Percentiles rank a stretch among this genome's conserved stretches.
Conservation (phyloP, 2,329 filamentous ascomycete species). For the Aspergillus ustus region DNA sequence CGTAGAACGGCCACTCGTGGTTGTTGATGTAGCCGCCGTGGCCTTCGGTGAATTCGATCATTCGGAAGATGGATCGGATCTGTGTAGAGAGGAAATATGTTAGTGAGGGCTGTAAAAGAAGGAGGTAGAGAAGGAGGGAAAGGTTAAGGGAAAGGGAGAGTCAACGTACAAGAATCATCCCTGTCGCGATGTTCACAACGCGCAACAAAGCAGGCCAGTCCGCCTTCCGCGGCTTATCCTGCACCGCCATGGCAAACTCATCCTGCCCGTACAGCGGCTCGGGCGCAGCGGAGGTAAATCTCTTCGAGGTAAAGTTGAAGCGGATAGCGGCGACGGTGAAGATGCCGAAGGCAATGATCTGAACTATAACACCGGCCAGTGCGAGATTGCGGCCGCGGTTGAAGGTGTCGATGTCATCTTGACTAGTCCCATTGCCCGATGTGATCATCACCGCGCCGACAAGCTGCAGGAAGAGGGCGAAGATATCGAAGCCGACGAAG, state of each 20-base stretch:
- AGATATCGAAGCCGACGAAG: conserved; percentile 48
- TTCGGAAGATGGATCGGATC: conserved; percentile 52
- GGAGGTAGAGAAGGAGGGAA: background rate
- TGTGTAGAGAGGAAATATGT: conserved; percentile 13
- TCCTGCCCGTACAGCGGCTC: conserved; percentile 28
- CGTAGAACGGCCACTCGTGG: conserved; percentile 50
- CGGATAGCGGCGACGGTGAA: conserved; percentile 52
- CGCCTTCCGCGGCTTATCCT: conserved; percentile 25
- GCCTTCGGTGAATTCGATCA: conserved; percentile 55
- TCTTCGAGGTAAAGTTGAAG: conserved; percentile 53
- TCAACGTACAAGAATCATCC: conserved; percentile 36
- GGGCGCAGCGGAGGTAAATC: conserved; percentile 37
- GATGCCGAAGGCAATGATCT: conserved; percentile 53
- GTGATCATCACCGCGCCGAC: conserved; percentile 48
- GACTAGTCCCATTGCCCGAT: conserved; percentile 30
- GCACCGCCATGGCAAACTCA: background rate
- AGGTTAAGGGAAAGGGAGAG: background rate
- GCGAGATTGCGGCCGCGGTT: conserved; percentile 46
- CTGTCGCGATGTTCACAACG: conserved; percentile 35
- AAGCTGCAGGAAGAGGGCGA: conserved; percentile 46
- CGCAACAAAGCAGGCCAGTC: conserved; percentile 39
- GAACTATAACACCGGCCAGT: conserved; percentile 47
- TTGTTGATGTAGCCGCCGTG: conserved; percentile 45
- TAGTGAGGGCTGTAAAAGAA: background rate
- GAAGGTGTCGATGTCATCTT: conserved; percentile 33